A percentile compares a stretch with the other conserved stretches of the same genome.
Evolutionary conservation across 2,329 filamentous ascomycete species (phyloP).

Genomic region (Nannizziopsis barbatae): DNA sequence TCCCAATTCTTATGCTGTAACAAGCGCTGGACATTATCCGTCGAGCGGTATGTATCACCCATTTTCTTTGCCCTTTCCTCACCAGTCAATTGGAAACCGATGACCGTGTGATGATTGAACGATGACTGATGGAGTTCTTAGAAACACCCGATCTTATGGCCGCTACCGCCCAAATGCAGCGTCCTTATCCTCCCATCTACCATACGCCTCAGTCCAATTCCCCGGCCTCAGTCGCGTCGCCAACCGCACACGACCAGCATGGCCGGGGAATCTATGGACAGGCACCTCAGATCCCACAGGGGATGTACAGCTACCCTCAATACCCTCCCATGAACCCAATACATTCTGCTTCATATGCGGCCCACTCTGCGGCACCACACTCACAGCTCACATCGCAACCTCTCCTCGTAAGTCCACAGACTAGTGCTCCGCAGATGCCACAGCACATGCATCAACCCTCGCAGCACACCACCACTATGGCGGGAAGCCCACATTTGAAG

Average conservation of each 20-base stretch:
- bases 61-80: not conserved
- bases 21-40: conserved; percentile 72
- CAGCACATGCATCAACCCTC: conserved; percentile 29
- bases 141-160: conserved; percentile 63
- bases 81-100: no score
- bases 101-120: conserved; percentile 21
- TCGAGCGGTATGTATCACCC: conserved; percentile 59
- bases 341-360: conserved; percentile 47
- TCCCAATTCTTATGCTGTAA: conserved; percentile 70
- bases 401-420: conserved; percentile 44
- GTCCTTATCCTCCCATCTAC: conserved; percentile 80
- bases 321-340: conserved; percentile 44
- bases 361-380: conserved; percentile 45
- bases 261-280: conserved; percentile 71
- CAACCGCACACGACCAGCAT: conserved; percentile 80
- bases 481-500: conserved; percentile 47
- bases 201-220: conserved; percentile 93
- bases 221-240: conserved; percentile 82
- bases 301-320: conserved; percentile 66
- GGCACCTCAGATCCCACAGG: conserved; percentile 66
- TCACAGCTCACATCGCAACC: conserved; percentile 45
- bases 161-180: conserved; percentile 52
- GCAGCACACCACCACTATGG: conserved; percentile 35
- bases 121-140: conserved; percentile 44
- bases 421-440: conserved; percentile 31